Percentiles rank a stretch among this genome's conserved stretches.
phyloP scores from a whole-genome alignment of 345 rosid species.

The Citrus sp. region DNA sequence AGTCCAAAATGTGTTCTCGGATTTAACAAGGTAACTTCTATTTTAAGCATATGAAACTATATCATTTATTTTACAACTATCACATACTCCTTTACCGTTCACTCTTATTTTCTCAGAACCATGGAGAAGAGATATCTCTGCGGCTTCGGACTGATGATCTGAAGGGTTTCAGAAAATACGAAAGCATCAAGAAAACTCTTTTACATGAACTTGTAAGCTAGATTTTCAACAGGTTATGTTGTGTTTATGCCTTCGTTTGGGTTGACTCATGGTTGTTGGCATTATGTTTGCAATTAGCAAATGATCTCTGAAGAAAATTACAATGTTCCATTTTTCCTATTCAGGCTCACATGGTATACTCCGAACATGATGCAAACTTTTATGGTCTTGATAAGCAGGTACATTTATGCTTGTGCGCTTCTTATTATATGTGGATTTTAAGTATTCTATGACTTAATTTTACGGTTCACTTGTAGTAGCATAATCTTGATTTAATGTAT shows the following conservation, averaged over 20 bases:
- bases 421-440: background rate
- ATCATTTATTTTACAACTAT: background rate
- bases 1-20: slow-evolving; percentile 88
- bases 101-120: slow-evolving; percentile 49
- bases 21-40: slow-evolving; percentile 66
- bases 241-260: background rate
- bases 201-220: slow-evolving; percentile 86
- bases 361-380: slow-evolving; percentile 89
- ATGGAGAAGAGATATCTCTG: slow-evolving; percentile 94
- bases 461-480: slow-evolving; percentile 1
- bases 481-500: slow-evolving; percentile 4
- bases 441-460: slow-evolving; percentile 2
- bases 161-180: slow-evolving; percentile 94
- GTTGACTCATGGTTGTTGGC: background rate
- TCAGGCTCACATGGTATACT: slow-evolving; percentile 93
- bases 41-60: background rate
- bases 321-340: slow-evolving; percentile 16
- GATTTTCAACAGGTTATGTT: background rate
- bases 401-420: slow-evolving; percentile 5
- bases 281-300: background rate
- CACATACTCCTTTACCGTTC: slow-evolving; percentile 1
- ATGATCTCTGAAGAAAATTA: background rate
- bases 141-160: slow-evolving; percentile 97
- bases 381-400: slow-evolving; percentile 86
- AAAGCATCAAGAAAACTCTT: slow-evolving; percentile 82